Evolutionary conservation across 1,284 basidiomycete genomes (phyloP).

Genomic region (Cryptococcus amylolentus): DNA sequence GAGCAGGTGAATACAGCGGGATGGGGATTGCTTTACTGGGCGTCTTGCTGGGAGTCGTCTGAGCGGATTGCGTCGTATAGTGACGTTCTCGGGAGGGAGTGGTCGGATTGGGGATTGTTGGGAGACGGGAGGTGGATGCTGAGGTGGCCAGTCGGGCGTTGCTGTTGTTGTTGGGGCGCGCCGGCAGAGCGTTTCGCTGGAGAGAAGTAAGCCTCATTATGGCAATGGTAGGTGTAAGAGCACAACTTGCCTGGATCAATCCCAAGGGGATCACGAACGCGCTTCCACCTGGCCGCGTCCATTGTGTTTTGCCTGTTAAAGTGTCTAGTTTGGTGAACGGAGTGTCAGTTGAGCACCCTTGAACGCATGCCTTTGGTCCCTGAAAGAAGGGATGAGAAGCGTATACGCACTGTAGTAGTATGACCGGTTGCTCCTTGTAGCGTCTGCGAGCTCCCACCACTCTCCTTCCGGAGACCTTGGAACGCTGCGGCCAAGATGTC

Average conservation of each 20-base stretch:
- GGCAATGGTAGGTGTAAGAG: background rate
- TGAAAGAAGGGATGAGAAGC: background rate
- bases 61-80: background rate
- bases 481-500: slow-evolving; percentile 51
- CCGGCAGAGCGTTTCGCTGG: slow-evolving; percentile 51
- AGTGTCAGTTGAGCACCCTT: background rate
- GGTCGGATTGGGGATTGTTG: background rate
- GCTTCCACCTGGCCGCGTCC: slow-evolving; percentile 67
- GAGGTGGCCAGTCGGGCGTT: background rate
- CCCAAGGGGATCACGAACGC: slow-evolving; percentile 86
- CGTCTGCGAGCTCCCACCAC: slow-evolving; percentile 91
- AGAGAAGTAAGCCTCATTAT: background rate
- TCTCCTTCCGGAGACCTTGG: slow-evolving; percentile 80
- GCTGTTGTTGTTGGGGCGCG: slow-evolving; percentile 5
- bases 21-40: background rate
- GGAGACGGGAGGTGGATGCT: slow-evolving; percentile 1
- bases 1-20: slow-evolving; percentile 10
- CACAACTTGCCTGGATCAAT: slow-evolving; percentile 61
- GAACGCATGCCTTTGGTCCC: background rate
- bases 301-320: slow-evolving; percentile 77
- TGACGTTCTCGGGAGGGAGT: slow-evolving; percentile 4
- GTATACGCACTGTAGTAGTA: slow-evolving; percentile 74
- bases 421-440: slow-evolving; percentile 68
- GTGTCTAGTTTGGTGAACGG: slow-evolving; percentile 52
- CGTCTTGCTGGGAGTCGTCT: background rate